A percentile compares a stretch with the other conserved stretches of the same genome.
Evolutionary conservation across 179 eudicot species (phyloP).

Genomic region (Pouteria campechiana): DNA sequence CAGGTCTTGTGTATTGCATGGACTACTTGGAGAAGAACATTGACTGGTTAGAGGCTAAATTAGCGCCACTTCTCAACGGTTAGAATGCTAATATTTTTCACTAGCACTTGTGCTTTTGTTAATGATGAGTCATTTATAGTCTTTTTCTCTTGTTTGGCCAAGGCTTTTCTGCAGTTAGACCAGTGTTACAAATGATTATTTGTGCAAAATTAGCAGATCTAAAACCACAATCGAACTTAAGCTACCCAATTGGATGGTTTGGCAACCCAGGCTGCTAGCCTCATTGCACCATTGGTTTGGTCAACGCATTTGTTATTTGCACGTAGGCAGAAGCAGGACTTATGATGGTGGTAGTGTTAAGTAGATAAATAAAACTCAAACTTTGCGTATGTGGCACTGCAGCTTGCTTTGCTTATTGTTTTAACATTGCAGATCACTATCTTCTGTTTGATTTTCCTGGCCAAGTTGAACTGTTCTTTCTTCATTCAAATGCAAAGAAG

Average conservation of each 20-base stretch:
- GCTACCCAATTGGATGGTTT: no score
- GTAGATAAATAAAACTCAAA: no score
- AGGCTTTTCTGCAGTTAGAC: no score
- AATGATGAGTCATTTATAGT: not conserved
- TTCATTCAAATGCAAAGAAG: constrained; percentile 70
- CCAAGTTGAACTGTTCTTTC: constrained; percentile 95
- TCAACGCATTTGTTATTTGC: no score
- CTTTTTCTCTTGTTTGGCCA: not conserved
- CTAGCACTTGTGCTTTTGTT: not conserved
- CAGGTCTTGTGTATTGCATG: constrained; percentile 97
- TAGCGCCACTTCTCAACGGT: constrained; percentile 92
- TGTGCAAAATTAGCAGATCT: no score
- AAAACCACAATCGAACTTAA: no score
- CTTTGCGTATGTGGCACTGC: no score
- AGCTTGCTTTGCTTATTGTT: not conserved
- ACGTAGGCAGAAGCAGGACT: no score
- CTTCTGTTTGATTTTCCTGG: constrained; percentile 96
- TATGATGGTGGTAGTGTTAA: no score
- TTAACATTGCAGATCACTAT: constrained; percentile 76
- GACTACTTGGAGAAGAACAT: constrained; percentile 94
- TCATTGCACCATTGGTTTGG: no score
- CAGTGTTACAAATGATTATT: no score
- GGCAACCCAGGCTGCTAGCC: no score
- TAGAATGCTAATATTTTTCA: constrained; percentile 2
- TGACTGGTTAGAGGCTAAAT: constrained; percentile 84